Conservation (phyloP, 2,329 filamentous ascomycete genomes). For the Aspergillus sergii region DNA sequence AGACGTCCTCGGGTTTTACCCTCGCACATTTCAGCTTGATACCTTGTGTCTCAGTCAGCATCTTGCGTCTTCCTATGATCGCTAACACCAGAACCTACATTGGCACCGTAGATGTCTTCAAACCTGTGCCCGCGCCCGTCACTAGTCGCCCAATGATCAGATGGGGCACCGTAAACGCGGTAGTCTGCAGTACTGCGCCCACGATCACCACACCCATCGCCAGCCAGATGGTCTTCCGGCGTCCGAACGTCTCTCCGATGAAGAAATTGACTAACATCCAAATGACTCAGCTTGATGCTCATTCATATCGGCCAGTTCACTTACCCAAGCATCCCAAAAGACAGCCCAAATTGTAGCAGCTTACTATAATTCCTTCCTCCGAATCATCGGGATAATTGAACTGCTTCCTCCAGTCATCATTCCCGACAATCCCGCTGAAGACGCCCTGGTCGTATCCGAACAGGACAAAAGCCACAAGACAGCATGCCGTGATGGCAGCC, state of each 20-base stretch:
- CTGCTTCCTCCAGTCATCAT: constrained; percentile 46
- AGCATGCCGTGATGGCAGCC: not conserved
- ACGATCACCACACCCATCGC: not conserved
- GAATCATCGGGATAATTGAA: constrained; percentile 42
- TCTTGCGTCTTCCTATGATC: not conserved
- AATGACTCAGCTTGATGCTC: not conserved
- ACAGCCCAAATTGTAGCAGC: constrained; percentile 48
- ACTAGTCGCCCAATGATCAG: not conserved
- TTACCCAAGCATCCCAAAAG: constrained; percentile 37
- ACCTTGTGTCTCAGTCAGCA: not conserved
- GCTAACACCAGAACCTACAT: not conserved
- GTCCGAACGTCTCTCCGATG: not conserved
- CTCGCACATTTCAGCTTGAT: not conserved
- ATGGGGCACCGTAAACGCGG: not conserved
- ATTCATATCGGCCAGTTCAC: not conserved
- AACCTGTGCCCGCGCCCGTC: not conserved
- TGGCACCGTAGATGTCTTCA: not conserved
- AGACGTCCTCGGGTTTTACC: not conserved
- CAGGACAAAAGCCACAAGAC: not conserved
- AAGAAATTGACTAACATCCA: not conserved
- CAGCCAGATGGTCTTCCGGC: not conserved
- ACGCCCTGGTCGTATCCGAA: constrained; percentile 53
- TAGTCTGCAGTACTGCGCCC: not conserved
- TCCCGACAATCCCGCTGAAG: constrained; percentile 52
- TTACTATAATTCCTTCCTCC: constrained; percentile 46